These are phyloP conservation scores for Mycena haematopus DNA, from an alignment of 768 basidiomycete genomes.

Conservation along the genomic window DNA sequence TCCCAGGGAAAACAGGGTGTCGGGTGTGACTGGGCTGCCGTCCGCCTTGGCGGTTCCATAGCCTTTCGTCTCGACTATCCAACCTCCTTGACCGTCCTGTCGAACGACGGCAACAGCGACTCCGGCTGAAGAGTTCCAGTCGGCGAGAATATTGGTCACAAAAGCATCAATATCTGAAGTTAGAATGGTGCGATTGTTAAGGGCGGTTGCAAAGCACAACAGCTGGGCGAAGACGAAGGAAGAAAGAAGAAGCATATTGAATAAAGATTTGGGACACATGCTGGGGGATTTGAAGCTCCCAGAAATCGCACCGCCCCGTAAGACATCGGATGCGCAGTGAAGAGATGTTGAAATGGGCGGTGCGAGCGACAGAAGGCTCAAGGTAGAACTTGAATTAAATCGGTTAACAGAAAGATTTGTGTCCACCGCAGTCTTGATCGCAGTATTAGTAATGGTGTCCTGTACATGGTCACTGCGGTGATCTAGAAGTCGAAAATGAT, in stretches of 20 bases:
- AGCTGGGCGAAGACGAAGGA: conserved; percentile 11
- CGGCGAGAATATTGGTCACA: conserved; percentile 20
- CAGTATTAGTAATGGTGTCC: background rate
- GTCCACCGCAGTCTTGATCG: background rate
- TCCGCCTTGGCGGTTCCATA: conserved; percentile 31
- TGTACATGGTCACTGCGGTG: too few relatives aligned
- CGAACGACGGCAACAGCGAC: conserved; percentile 30
- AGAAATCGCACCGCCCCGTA: background rate
- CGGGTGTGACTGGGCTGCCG: conserved; percentile 27
- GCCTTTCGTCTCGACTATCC: conserved; percentile 32
- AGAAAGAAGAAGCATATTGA: conserved; percentile 21
- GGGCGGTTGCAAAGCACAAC: conserved; percentile 13
- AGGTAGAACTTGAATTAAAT: too few relatives aligned
- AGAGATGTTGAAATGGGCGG: conserved; percentile 12
- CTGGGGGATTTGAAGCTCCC: conserved; percentile 2
- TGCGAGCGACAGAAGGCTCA: too few relatives aligned
- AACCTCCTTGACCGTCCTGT: conserved; percentile 26
- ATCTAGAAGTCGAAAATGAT: too few relatives aligned
- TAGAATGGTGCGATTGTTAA: conserved; percentile 20
- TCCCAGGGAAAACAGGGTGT: conserved; percentile 32
- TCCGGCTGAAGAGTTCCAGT: conserved; percentile 32
- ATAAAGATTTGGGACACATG: background rate
- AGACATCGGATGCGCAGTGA: background rate
- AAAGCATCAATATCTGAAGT: conserved; percentile 31
- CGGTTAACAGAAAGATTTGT: too few relatives aligned